Conservation (phyloP, 2,329 filamentous ascomycete genomes). For the Metarhizium rileyi region DNA sequence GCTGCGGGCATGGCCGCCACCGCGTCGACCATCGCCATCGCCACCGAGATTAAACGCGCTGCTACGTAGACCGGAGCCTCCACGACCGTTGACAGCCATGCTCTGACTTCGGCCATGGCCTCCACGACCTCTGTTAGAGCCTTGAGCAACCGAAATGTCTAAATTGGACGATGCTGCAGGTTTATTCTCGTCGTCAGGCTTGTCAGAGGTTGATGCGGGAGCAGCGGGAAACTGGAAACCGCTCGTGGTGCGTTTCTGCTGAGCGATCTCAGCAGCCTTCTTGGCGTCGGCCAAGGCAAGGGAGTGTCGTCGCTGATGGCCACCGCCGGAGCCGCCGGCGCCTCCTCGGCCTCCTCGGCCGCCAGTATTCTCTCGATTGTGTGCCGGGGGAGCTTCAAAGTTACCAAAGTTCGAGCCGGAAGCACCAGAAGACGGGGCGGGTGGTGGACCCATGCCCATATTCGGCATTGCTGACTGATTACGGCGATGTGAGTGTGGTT, state of each 20-base stretch:
- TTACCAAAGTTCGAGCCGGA: conserved; percentile 72
- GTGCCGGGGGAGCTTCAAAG: conserved; percentile 50
- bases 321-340: conserved; percentile 56
- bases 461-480: conserved; percentile 96
- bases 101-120: conserved; percentile 76
- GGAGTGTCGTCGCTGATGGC: conserved; percentile 90
- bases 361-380: conserved; percentile 27
- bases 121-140: conserved; percentile 43
- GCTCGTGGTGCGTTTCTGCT: conserved; percentile 90
- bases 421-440: conserved; percentile 84
- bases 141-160: conserved; percentile 27
- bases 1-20: conserved; percentile 71
- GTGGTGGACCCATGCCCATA: conserved; percentile 79
- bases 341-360: conserved; percentile 59
- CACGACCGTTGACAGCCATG: conserved; percentile 68
- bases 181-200: conserved; percentile 41
- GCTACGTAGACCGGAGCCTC: conserved; percentile 59
- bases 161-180: conserved; percentile 19
- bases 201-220: conserved; percentile 52
- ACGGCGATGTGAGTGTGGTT: conserved; percentile 82
- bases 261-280: conserved; percentile 91
- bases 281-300: conserved; percentile 91
- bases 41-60: conserved; percentile 44
- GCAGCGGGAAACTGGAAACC: conserved; percentile 91
- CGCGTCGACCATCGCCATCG: conserved; percentile 58